phyloP scores from a whole-genome alignment of 805 yeast genomes.

The Vanderwaltozyma tropicalis region DNA sequence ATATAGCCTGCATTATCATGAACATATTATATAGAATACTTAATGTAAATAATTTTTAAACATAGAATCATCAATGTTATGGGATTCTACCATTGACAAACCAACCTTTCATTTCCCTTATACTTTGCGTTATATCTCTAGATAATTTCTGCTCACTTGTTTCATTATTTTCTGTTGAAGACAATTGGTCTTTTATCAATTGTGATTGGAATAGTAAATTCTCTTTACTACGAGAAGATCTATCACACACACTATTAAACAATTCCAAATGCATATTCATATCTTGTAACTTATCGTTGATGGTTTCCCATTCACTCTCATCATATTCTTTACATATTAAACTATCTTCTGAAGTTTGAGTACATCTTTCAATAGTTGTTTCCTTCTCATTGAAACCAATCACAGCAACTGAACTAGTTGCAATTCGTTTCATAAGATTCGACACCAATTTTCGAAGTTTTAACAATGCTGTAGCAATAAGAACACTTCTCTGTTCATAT shows the following conservation, averaged over 20 bases:
- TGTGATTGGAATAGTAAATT: conserved; percentile 25
- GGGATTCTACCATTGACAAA: conserved; percentile 30
- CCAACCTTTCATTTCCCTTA: conserved; percentile 35
- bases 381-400: conserved; percentile 32
- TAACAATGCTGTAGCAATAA: conserved; percentile 22
- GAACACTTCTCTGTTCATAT: conserved; percentile 32
- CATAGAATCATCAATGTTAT: neutral
- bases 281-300: conserved; percentile 22
- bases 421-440: conserved; percentile 17
- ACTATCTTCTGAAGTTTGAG: conserved; percentile 16
- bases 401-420: conserved; percentile 32
- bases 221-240: conserved; percentile 12
- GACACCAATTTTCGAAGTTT: conserved; percentile 23
- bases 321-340: conserved; percentile 1
- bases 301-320: conserved; percentile 7
- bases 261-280: conserved; percentile 25
- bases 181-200: conserved; percentile 16
- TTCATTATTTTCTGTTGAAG: neutral
- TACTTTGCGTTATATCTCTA: neutral
- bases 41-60: conserved; percentile 1
- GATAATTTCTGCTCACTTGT: neutral
- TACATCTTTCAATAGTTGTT: conserved; percentile 23
- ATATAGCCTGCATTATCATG: neutral
- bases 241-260: conserved; percentile 13
- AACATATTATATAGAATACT: too few species aligned